These are phyloP conservation scores for Neoscytalidium dimidiatum DNA, from an alignment of 2,329 filamentous ascomycete species.

Conservation along the genomic window DNA sequence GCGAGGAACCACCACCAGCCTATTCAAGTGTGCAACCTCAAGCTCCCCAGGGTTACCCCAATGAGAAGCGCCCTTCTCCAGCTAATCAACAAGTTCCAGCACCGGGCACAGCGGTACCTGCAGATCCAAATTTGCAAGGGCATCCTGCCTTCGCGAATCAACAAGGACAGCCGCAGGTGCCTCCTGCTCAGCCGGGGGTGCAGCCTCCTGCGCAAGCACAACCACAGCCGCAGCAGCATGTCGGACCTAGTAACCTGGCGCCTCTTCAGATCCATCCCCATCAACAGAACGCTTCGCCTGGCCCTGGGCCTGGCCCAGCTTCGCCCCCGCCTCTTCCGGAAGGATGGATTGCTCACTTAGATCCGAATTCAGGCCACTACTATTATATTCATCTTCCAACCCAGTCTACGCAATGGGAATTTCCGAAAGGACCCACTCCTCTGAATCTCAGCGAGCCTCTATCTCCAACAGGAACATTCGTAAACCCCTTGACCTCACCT, in stretches of 20 bases:
- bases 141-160: constrained; percentile 90
- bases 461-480: constrained; percentile 68
- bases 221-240: constrained; percentile 48
- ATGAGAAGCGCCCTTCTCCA: constrained; percentile 69
- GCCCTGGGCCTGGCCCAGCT: constrained; percentile 61
- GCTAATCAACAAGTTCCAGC: constrained; percentile 30
- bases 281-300: constrained; percentile 33
- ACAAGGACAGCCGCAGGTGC: constrained; percentile 45
- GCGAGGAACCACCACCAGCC: constrained; percentile 87
- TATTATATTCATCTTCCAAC: constrained; percentile 97
- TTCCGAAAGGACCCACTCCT: constrained; percentile 92
- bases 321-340: constrained; percentile 93
- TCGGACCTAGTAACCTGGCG: constrained; percentile 34
- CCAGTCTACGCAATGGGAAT: constrained; percentile 98
- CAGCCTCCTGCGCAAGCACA: constrained; percentile 43
- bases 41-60: constrained; percentile 64
- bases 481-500: constrained; percentile 48
- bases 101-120: constrained; percentile 29
- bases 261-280: constrained; percentile 41
- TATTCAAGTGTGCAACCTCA: constrained; percentile 72
- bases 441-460: constrained; percentile 82
- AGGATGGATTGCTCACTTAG: constrained; percentile 96
- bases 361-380: constrained; percentile 94
- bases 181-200: constrained; percentile 43
- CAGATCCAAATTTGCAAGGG: constrained; percentile 51